Evolutionary conservation across 2,329 filamentous ascomycete species (phyloP).

Genomic region (Paecilomyces fulvus): DNA sequence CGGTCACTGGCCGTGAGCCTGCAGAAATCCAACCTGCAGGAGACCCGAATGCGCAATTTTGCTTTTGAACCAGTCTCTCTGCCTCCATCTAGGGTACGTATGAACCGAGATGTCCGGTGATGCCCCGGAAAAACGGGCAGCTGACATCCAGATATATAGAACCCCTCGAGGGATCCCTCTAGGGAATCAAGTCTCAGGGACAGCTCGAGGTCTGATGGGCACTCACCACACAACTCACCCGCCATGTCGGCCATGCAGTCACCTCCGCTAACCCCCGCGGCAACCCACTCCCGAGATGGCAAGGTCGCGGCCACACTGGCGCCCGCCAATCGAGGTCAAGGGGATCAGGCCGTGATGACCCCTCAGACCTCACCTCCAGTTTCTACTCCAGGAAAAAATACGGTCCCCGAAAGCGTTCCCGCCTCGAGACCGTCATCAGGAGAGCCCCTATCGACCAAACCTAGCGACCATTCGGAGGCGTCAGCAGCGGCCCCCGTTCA

Average conservation of each 20-base stretch:
- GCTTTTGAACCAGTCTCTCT: constrained; percentile 86
- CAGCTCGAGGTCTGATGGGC: constrained; percentile 55
- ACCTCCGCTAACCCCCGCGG: constrained; percentile 80
- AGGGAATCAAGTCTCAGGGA: constrained; percentile 50
- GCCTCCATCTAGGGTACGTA: constrained; percentile 45
- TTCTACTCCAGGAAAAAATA: constrained; percentile 24
- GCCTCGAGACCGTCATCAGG: constrained; percentile 33
- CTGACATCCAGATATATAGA: constrained; percentile 15
- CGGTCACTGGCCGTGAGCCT: constrained; percentile 63
- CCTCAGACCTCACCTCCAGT: constrained; percentile 47
- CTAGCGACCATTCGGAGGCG: constrained; percentile 36
- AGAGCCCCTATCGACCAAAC: constrained; percentile 32
- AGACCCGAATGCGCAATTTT: constrained; percentile 74
- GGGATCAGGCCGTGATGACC: constrained; percentile 37
- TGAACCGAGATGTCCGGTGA: neutral
- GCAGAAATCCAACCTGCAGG: constrained; percentile 68
- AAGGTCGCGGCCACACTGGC: constrained; percentile 23
- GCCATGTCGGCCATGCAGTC: constrained; percentile 67
- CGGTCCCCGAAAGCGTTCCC: constrained; percentile 25
- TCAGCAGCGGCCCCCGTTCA: constrained; percentile 31
- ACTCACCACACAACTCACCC: constrained; percentile 61
- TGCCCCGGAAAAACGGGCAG: constrained; percentile 2
- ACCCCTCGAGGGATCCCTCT: constrained; percentile 43
- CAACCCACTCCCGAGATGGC: constrained; percentile 54
- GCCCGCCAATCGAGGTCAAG: constrained; percentile 24